These are phyloP conservation scores for Salvia hispanica DNA, from an alignment of 257 asterid species.

Conservation along the genomic window DNA sequence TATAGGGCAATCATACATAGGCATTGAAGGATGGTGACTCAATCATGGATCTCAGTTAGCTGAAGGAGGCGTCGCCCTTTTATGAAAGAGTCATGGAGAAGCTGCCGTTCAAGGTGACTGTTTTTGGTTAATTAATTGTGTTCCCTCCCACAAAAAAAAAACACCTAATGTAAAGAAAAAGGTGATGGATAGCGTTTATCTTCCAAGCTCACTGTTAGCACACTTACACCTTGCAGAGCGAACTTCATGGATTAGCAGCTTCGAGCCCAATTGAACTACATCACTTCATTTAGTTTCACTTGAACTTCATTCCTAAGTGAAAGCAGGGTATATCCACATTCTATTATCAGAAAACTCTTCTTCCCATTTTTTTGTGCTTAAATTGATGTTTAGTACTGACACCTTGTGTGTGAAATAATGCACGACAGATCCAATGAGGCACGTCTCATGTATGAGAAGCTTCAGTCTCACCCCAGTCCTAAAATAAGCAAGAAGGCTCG, in stretches of 20 bases:
- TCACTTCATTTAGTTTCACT: background rate
- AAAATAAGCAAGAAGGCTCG: constrained; percentile 82
- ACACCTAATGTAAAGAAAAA: background rate
- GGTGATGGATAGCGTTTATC: background rate
- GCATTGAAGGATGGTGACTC: constrained; percentile 77
- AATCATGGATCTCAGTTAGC: constrained; percentile 79
- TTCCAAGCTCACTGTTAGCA: background rate
- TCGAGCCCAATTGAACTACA: background rate
- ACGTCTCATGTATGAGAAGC: constrained; percentile 82
- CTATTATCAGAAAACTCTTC: background rate
- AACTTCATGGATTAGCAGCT: constrained; percentile 87
- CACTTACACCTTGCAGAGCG: constrained; percentile 49
- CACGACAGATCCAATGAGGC: constrained; percentile 71
- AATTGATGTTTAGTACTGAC: constrained; percentile 7
- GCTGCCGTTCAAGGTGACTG: constrained; percentile 63
- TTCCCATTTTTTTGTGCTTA: background rate
- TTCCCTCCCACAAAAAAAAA: background rate
- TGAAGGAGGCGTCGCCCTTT: constrained; percentile 74
- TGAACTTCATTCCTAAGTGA: background rate
- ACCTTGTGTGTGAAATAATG: constrained; percentile 12
- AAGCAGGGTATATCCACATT: background rate
- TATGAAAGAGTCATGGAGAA: constrained; percentile 75
- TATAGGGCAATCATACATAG: constrained; percentile 71
- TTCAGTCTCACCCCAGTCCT: constrained; percentile 76
- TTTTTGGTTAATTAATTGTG: background rate